Percentiles rank a stretch among this genome's conserved stretches.
Conservation (phyloP, 345 rosid species). For the Boechera retrofracta region DNA sequence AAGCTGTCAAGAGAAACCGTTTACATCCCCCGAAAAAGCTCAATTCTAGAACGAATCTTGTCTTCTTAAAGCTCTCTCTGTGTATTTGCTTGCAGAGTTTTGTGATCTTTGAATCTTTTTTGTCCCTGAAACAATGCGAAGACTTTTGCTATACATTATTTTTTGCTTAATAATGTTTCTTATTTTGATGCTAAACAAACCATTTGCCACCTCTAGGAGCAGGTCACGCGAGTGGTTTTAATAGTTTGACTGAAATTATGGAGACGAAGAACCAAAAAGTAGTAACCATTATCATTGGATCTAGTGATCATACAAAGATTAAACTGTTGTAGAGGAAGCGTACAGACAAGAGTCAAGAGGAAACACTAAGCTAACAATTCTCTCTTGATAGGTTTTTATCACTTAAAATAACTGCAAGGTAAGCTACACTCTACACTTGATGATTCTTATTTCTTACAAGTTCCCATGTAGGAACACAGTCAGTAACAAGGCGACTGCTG, state of each 20-base stretch:
- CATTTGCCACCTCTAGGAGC: neutral
- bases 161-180: conserved; percentile 11
- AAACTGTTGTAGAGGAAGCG: neutral
- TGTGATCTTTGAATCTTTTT: conserved; percentile 33
- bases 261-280: neutral
- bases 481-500: conserved; percentile 27
- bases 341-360: neutral
- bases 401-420: neutral
- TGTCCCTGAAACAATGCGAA: conserved; percentile 30
- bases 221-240: neutral
- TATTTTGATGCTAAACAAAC: neutral
- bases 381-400: neutral
- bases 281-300: neutral
- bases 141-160: conserved; percentile 25
- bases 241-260: neutral
- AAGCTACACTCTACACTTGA: conserved; percentile 18
- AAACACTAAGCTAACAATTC: neutral
- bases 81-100: conserved; percentile 29
- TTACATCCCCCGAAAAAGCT: conserved; percentile 25
- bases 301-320: neutral
- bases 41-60: conserved; percentile 17
- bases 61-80: conserved; percentile 9
- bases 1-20: neutral
- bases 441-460: conserved; percentile 28
- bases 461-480: neutral